A percentile compares a stretch with the other conserved stretches of the same genome.
Evolutionary conservation across 1,284 basidiomycete genomes (phyloP).

Genomic region (Boletus sp.): DNA sequence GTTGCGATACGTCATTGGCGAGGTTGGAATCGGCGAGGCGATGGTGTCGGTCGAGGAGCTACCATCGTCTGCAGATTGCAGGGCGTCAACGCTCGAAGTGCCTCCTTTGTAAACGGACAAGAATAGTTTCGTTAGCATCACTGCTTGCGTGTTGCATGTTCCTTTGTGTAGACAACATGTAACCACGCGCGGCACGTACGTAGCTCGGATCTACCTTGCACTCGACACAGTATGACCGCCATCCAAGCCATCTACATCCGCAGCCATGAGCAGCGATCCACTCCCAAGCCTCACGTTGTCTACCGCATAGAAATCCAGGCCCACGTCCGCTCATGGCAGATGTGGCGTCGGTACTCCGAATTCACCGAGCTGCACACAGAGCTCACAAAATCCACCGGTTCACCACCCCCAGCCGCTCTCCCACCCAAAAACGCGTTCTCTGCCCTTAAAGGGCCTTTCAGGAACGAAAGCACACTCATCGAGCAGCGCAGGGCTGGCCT

Average conservation of each 20-base stretch:
- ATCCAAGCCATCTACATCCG: constrained; percentile 72
- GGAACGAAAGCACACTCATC: constrained; percentile 46
- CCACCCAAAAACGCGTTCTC: constrained; percentile 81
- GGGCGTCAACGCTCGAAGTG: constrained; percentile 16
- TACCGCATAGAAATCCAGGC: constrained; percentile 80
- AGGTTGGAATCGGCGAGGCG: constrained; percentile 46
- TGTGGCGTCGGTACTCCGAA: constrained; percentile 92
- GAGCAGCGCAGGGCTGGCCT: constrained; percentile 74
- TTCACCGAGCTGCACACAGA: constrained; percentile 85
- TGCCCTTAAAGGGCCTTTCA: constrained; percentile 42
- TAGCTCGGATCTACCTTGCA: constrained; percentile 8
- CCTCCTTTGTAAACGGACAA: constrained; percentile 7
- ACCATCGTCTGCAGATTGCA: constrained; percentile 16
- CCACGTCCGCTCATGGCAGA: constrained; percentile 85
- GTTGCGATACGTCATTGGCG: constrained; percentile 80
- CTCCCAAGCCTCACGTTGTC: constrained; percentile 72
- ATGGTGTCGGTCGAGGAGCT: constrained; percentile 31
- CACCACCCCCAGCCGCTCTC: constrained; percentile 68
- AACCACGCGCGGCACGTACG: no score
- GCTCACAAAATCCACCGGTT: constrained; percentile 67
- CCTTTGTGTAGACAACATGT: no score
- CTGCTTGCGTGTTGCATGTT: background rate
- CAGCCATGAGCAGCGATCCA: constrained; percentile 59
- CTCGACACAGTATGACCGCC: constrained; percentile 48
- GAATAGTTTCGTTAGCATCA: background rate